Evolutionary conservation across 1,284 basidiomycete genomes (phyloP).

Genomic region (Sanguinoderma infundibulare): DNA sequence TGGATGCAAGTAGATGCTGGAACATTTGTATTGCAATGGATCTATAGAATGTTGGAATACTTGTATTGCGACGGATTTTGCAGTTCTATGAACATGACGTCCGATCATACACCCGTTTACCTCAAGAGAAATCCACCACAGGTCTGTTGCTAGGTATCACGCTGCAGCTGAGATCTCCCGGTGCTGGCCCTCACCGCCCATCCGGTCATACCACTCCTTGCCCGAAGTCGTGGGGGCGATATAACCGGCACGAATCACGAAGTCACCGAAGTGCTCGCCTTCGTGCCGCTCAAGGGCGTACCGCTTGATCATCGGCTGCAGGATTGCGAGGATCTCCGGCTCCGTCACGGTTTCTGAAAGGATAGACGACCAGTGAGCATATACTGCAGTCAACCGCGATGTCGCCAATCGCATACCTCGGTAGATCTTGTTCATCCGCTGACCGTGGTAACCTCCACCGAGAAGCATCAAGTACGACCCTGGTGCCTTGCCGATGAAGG

Average conservation of each 20-base stretch:
- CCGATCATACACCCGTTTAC: not conserved
- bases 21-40: no score
- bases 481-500: conserved; percentile 96
- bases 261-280: conserved; percentile 97
- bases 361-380: not conserved
- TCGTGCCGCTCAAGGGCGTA: conserved; percentile 89
- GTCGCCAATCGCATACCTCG: conserved; percentile 51
- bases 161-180: conserved; percentile 34
- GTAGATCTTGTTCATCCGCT: conserved; percentile 94
- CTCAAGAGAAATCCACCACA: not conserved
- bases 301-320: conserved; percentile 90
- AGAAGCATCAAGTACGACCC: conserved; percentile 95
- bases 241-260: conserved; percentile 87
- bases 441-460: conserved; percentile 93
- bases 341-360: conserved; percentile 86
- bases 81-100: not conserved
- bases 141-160: conserved; percentile 1
- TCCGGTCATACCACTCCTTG: conserved; percentile 81
- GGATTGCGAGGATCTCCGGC: conserved; percentile 91
- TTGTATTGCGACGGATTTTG: no score
- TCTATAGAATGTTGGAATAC: no score
- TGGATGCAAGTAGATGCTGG: not conserved
- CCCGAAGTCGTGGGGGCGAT: conserved; percentile 82
- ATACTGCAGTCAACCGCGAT: not conserved
- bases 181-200: conserved; percentile 72